These are phyloP conservation scores for Tripterygium wilfordii DNA, from an alignment of 177 flowering plant species.

Conservation along the genomic window DNA sequence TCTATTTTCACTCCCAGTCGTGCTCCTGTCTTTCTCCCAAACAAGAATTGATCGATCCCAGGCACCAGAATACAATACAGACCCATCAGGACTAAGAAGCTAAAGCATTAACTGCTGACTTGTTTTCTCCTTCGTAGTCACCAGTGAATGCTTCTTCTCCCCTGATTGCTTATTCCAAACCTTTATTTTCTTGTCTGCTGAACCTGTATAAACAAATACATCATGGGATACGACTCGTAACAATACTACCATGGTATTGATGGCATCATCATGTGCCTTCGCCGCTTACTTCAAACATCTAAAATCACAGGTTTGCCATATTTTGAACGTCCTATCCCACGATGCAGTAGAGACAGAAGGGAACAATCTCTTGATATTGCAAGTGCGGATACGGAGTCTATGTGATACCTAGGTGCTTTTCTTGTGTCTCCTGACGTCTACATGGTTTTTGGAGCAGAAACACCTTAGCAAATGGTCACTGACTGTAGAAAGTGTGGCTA, in stretches of 20 bases:
- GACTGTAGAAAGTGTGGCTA: conserved; percentile 38
- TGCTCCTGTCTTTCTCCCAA: conserved; percentile 16
- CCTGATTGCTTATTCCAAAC: conserved; percentile 33
- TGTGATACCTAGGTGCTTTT: conserved; percentile 59
- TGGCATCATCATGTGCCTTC: conserved; percentile 55
- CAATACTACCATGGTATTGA: conserved; percentile 37
- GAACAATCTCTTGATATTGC: conserved; percentile 39
- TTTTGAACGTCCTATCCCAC: conserved; percentile 52
- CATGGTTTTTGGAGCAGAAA: conserved; percentile 37
- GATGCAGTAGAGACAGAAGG: conserved; percentile 47
- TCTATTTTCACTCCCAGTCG: background rate
- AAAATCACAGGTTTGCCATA: conserved; percentile 49
- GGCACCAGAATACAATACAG: conserved; percentile 29
- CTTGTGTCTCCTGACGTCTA: conserved; percentile 42
- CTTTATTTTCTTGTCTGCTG: conserved; percentile 51
- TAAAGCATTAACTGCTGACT: conserved; percentile 42
- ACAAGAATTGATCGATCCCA: conserved; percentile 30
- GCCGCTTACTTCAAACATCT: conserved; percentile 38
- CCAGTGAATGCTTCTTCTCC: conserved; percentile 18
- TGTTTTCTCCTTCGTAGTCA: conserved; percentile 26
- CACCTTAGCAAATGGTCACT: conserved; percentile 27
- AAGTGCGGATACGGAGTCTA: conserved; percentile 46
- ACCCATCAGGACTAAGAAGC: conserved; percentile 22
- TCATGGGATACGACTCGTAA: too few species aligned
- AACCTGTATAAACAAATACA: conserved; percentile 46